Conservation (phyloP, 805 yeast genomes). For the Candida chauliodis region DNA sequence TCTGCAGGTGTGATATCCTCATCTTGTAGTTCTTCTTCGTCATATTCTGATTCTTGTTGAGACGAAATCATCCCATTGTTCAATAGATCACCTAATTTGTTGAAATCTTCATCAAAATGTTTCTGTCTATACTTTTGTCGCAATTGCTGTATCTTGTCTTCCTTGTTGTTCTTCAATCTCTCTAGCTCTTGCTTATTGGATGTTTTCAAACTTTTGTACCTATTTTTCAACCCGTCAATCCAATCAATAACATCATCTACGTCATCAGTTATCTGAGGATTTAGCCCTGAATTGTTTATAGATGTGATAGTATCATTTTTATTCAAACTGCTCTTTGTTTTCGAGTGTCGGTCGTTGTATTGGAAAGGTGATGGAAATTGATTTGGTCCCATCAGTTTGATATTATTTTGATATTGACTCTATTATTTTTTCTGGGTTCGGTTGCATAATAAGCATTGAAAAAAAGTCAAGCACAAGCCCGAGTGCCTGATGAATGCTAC, state of each 20-base stretch:
- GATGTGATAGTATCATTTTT: not conserved
- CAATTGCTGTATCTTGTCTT: constrained; percentile 18
- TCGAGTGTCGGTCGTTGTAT: constrained; percentile 7
- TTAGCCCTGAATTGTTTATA: not conserved
- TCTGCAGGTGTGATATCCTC: constrained; percentile 14
- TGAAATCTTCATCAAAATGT: constrained; percentile 17
- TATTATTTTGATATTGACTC: not conserved
- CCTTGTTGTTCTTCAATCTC: constrained; percentile 13
- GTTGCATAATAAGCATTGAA: too few relatives aligned
- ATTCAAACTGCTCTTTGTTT: not conserved
- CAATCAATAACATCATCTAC: constrained; percentile 24
- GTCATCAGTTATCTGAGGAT: constrained; percentile 2
- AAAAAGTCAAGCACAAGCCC: too few relatives aligned
- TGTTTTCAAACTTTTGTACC: constrained; percentile 17
- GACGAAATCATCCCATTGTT: not conserved
- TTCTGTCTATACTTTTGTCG: constrained; percentile 19
- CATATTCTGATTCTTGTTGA: constrained; percentile 5
- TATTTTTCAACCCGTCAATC: constrained; percentile 26
- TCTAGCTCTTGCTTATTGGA: constrained; percentile 17
- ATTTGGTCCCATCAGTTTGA: constrained; percentile 6
- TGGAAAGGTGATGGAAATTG: constrained; percentile 22
- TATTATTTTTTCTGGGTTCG: not conserved
- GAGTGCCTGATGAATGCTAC: too few relatives aligned
- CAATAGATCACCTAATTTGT: constrained; percentile 10
- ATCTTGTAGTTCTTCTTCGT: constrained; percentile 32